A percentile compares a stretch with the other conserved stretches of the same genome.
Conservation (phyloP, 805 yeast species). For the Starmera dryadoides region DNA sequence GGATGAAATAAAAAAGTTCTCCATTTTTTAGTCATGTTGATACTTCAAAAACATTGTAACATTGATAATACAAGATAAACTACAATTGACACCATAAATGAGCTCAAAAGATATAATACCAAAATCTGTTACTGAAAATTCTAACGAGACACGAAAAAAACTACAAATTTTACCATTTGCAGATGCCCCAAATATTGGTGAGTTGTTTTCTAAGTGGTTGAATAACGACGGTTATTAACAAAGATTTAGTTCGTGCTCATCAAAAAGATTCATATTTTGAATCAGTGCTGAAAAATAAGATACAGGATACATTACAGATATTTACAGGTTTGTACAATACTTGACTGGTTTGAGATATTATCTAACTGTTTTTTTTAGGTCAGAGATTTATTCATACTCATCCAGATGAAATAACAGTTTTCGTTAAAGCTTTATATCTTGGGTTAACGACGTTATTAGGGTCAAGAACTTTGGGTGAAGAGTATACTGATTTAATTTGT, state of each 20-base stretch:
- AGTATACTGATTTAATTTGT: constrained; percentile 76
- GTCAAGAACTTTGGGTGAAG: constrained; percentile 86
- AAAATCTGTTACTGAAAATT: neutral
- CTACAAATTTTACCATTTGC: constrained; percentile 53
- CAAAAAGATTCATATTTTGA: constrained; percentile 83
- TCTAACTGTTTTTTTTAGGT: constrained; percentile 24
- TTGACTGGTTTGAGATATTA: neutral
- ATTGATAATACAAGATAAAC: too few species aligned
- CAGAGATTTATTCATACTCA: constrained; percentile 59
- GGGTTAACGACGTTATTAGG: constrained; percentile 69
- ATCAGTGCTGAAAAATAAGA: constrained; percentile 40
- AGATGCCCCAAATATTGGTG: constrained; percentile 80
- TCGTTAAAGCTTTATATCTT: constrained; percentile 58
- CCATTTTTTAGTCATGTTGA: neutral
- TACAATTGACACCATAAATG: too few species aligned
- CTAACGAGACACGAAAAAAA: neutral
- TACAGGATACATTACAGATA: constrained; percentile 48
- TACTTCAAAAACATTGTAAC: too few species aligned
- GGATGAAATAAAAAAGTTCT: neutral
- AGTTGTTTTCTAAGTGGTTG: constrained; percentile 19
- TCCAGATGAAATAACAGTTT: constrained; percentile 52
- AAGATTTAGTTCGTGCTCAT: constrained; percentile 63
- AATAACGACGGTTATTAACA: neutral
- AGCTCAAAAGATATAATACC: neutral
- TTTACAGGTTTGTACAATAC: constrained; percentile 26